Percentiles rank a stretch among this genome's conserved stretches.
Evolutionary conservation across 768 basidiomycete species (phyloP).

Genomic region (Rhodotorula paludigena): DNA sequence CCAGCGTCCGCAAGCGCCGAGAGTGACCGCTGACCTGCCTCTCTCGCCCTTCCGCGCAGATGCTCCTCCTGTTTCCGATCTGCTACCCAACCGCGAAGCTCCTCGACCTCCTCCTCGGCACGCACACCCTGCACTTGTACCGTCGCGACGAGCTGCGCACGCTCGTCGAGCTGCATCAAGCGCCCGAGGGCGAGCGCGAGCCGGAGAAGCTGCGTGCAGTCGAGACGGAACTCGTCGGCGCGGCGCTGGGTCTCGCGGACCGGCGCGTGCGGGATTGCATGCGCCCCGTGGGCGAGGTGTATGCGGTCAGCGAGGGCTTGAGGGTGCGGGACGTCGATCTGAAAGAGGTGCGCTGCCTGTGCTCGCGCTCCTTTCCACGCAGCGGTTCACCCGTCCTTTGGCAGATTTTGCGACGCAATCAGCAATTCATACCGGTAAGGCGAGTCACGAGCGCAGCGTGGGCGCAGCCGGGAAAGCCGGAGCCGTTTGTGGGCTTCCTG

Average conservation of each 20-base stretch:
- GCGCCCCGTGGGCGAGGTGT: neutral
- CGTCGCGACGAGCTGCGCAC: conserved; percentile 46
- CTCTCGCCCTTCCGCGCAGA: neutral
- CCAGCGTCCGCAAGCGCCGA: too few species aligned
- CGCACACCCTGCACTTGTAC: conserved; percentile 54
- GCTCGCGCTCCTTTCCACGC: too few species aligned
- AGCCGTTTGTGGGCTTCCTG: neutral
- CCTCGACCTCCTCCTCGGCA: conserved; percentile 73
- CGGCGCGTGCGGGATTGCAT: neutral
- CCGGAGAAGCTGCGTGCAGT: neutral
- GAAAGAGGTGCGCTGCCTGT: conserved; percentile 12
- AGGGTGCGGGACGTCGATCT: conserved; percentile 19
- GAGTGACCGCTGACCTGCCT: neutral
- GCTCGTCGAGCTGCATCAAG: conserved; percentile 50
- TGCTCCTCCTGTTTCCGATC: conserved; percentile 53
- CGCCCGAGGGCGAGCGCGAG: too few species aligned
- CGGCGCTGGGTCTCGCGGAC: neutral
- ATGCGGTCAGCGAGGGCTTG: conserved; percentile 4
- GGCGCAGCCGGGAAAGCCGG: neutral
- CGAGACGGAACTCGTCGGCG: neutral
- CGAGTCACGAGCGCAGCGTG: too few species aligned
- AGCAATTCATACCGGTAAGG: neutral
- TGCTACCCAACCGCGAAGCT: conserved; percentile 67
- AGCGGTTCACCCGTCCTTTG: neutral
- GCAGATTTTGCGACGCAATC: neutral